These are phyloP conservation scores for Allium fistulosum DNA, from an alignment of 106 monocot species.

Conservation along the genomic window DNA sequence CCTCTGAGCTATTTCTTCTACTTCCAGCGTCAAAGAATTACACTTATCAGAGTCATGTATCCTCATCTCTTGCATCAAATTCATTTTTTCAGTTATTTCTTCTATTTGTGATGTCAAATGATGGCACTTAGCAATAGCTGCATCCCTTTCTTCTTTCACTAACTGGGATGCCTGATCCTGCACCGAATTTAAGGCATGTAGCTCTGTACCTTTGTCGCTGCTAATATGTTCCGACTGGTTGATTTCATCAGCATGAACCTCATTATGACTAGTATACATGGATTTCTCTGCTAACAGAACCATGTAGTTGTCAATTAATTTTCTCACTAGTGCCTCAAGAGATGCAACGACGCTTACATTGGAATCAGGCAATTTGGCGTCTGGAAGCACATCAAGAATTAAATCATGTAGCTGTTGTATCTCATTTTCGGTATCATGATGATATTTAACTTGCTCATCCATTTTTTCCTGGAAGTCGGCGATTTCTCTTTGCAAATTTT, in stretches of 20 bases:
- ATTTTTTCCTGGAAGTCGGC: slow-evolving; percentile 44
- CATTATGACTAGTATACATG: slow-evolving; percentile 10
- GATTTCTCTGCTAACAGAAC: slow-evolving; percentile 16
- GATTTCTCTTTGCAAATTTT: slow-evolving; percentile 50
- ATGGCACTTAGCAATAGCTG: slow-evolving; percentile 38
- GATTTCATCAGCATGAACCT: slow-evolving; percentile 11
- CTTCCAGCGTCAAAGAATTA: slow-evolving; percentile 37
- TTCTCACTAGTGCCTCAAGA: slow-evolving; percentile 48
- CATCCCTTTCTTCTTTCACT: slow-evolving; percentile 46
- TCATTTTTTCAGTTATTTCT: slow-evolving; percentile 26
- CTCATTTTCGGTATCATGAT: slow-evolving; percentile 29
- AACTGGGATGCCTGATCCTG: slow-evolving; percentile 28
- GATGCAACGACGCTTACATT: slow-evolving; percentile 11
- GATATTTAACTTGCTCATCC: slow-evolving; percentile 18
- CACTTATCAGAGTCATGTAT: slow-evolving; percentile 31
- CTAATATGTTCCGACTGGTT: slow-evolving; percentile 14
- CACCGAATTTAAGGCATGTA: slow-evolving; percentile 28
- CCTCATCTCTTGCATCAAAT: slow-evolving; percentile 44
- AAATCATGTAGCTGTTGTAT: slow-evolving; percentile 41
- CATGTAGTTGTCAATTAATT: slow-evolving; percentile 49
- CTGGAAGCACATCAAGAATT: slow-evolving; percentile 31
- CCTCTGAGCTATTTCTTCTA: slow-evolving; percentile 32
- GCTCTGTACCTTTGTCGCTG: slow-evolving; percentile 27
- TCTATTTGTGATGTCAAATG: slow-evolving; percentile 41
- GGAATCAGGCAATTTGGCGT: slow-evolving; percentile 21